phyloP scores from a whole-genome alignment of 768 basidiomycete species.

The Tulasnella sp. region DNA sequence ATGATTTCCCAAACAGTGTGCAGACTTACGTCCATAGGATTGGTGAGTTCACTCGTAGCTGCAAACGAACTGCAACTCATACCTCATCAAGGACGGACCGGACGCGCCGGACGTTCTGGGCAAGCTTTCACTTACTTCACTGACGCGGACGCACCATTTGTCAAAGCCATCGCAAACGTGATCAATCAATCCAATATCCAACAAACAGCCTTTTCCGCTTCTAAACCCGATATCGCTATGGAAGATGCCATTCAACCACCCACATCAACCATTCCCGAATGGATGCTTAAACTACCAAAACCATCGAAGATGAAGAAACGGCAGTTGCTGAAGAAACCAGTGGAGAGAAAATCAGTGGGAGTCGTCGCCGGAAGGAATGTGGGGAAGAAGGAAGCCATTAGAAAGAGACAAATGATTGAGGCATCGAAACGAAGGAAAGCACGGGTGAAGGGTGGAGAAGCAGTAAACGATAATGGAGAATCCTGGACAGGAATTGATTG shows the following conservation, averaged over 20 bases:
- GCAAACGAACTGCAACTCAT: too few relatives aligned
- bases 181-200: conserved; percentile 15
- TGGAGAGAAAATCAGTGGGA: conserved; percentile 53
- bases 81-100: conserved; percentile 73
- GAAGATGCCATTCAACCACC: conserved; percentile 33
- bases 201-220: conserved; percentile 11
- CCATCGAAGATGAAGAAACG: conserved; percentile 80
- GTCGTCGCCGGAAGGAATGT: conserved; percentile 53
- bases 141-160: conserved; percentile 77
- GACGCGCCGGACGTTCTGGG: conserved; percentile 82
- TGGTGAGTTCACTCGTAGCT: conserved; percentile 41
- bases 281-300: conserved; percentile 90
- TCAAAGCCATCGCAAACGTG: conserved; percentile 47
- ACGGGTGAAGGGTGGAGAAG: too few relatives aligned
- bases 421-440: conserved; percentile 53
- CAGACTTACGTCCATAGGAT: conserved; percentile 96
- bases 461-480: not conserved
- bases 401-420: conserved; percentile 68
- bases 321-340: conserved; percentile 62
- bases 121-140: conserved; percentile 95
- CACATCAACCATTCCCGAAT: conserved; percentile 55
- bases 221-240: not conserved
- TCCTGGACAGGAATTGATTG: not conserved
- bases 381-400: conserved; percentile 56
- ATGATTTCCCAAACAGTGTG: conserved; percentile 90